Base-by-base conservation (phyloP, 2,329 filamentous ascomycete genomes). In the Scortechinia acanthostroma region DNA sequence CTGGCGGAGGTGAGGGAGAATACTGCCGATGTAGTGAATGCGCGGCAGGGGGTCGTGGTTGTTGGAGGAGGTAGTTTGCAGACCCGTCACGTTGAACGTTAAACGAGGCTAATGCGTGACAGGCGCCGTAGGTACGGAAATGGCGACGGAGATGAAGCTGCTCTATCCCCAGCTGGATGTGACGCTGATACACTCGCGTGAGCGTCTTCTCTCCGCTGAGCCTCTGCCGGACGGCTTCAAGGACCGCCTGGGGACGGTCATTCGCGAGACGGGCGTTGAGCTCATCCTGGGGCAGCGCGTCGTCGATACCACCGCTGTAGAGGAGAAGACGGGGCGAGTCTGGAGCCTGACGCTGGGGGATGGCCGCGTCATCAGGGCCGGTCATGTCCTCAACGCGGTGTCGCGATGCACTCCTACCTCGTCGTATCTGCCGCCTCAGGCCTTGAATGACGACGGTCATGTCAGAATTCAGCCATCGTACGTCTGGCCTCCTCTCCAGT, bases 91-190 rank as follows among this genome's bases (percentile, higher is more conserved):
- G 22, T 6, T 13, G 25, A 30, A 10, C 23, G 35, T 19, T 25
- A 21, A 47, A 43, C 19, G 42, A 15, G 42, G 46, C 10, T 45
- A 6, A n/a, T n/a, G n/a, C n/a, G 30, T 6, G 23, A 40, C 46
- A 77, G 74, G 85, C 43, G 88, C 87, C 4, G 87, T 91, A 1
- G 88, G 88, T 5, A 81, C 91, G 45, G 87, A 91, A 59, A 89
- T 91, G 73, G 86, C 88, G 0, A 80, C 84, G 1, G 87, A 93
- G 64, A 68, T 91, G 45, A 91, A 90, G 62, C 60, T 76, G 42
- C 66, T 80, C 20, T 73, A 83, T 49, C 86, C 88, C 0, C 55
- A 74, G 10, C 66, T 79, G 45, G 74, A 74, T 33, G 81, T 91
- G n/a, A 86, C 79, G 1, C 73, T 93, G 1, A 76, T 88, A 3